Base-by-base conservation (phyloP, 1,284 basidiomycete genomes). In the Butyriboletus regius region DNA sequence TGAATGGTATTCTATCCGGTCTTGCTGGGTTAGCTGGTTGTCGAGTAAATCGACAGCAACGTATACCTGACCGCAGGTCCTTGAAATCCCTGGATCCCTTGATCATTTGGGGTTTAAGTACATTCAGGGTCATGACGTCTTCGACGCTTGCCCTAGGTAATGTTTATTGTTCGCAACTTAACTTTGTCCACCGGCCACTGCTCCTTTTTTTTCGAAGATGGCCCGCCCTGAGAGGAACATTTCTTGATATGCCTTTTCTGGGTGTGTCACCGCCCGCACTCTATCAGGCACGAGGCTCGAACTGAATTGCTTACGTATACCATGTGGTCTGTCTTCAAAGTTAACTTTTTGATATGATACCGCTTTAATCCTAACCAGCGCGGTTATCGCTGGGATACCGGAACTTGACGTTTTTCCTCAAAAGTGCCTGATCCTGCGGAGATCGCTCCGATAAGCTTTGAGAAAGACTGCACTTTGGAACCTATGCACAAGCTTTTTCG, bases 361-460 rank as follows among this genome's bases (percentile, higher is more conserved):
- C 43, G 44, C 51, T 37, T 50, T 41, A 34, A 18, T 46, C 31
- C 36, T 40, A 40, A 58, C 45, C 35, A 47, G 51, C 50, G 48
- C 40, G 50, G 50, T 49, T 60, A 62, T 59, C 43, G 46, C 40
- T 42, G 28, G 41, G 28, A 54, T 46, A 29, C 46, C 59, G 48
- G 59, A 49, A 46, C 54, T 51, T 50, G 41, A 46, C 43, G 18
- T 24, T 32, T 43, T 41, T 38, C 22, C 22, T 26, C 14, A 7
- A 43, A n/a, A 52, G 58, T 58, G 52, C 63, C 60, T 62, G 62
- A 61, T 66, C 37, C 24, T 62, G 51, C 22, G 38, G 48, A 56
- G 60, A 63, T 66, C 63, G 55, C 51, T 31, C 60, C 63, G 61
- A 64, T 62, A 62, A 51, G 45, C 62, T 63, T 61, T 44, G 53